Base-by-base conservation (phyloP, 805 yeast species). In the Osmozyma mogii region DNA sequence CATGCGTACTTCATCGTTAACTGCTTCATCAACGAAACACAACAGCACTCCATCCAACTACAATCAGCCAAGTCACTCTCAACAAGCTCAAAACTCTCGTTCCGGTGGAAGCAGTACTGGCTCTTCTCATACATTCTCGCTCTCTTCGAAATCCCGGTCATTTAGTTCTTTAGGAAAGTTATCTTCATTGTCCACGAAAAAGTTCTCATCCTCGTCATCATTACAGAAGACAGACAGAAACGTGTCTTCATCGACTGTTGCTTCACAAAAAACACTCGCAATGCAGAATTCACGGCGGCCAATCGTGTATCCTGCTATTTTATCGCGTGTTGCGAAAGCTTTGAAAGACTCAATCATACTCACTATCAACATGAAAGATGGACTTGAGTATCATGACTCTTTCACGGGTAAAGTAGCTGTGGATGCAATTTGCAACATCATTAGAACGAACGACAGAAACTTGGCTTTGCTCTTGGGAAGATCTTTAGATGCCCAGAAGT, bases 321-420 rank as follows among this genome's bases (percentile, higher is more conserved):
- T 92, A 12, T 84, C 96, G 4, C 68, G 75, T 28, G 97, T 92
- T 11, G 95, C 96, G 1, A 70, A 68, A 14, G 70, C 75, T 15
- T 85, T 89, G 54, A 73, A 76, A 40, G 84, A 79, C 36, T 61
- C 75, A 14, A 69, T 87, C 17, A 72, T 72, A 14, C 51, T 83
- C 9, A 82, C 87, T 2, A 84, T 85, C 36, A 75, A 84, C 40
- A 81, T 80, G 50, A 92, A 89, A 50, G 89, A 88, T 58, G 96
- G 95, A 11, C 68, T 88, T 43, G 81, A 85, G 38, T 89, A 87
- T 56, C 81, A 94, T 50, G 94, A 88, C 49, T 79, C 96, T 0
- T 92, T 92, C 49, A 81, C 95, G 0, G 98, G 98, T 19, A 68
- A 84, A 14, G 92, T 84, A 55, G 96, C 97, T 1, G 95, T 92